Base-by-base conservation (phyloP, 352 stramenopile species). In the Phytophthora ohioensis region DNA sequence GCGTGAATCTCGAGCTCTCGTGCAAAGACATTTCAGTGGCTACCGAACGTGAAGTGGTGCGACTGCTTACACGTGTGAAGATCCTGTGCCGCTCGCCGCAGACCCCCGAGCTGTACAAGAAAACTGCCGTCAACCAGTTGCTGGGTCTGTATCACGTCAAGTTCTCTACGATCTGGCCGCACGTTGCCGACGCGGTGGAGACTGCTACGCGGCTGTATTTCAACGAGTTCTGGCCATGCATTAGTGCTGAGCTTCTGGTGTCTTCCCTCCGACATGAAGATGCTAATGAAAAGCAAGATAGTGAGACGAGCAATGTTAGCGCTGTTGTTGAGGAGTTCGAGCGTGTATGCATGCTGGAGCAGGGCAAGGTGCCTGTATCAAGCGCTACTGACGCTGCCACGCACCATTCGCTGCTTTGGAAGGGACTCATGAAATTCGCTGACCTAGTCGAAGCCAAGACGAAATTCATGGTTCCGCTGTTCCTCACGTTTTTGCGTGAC, bases 91-190 rank as follows among this genome's bases (percentile, higher is more conserved):
- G 87, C 5, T 93, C 88, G 3, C 57, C 78, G 31, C 85, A 96
- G 65, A 93, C 85, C 0, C 90, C 90, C n/a, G 51, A 67, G 0
- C 34, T 95, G 9, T 94, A 95, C 81, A 95, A 96, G 75, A 77
- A 85, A 32, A 60, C 94, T 30, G 87, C 89, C 3, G 71, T 91
- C 32, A 85, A 91, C 47, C 87, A 94, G 17, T 68, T 96, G 31
- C 77, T 95, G 38, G 90, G 90, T 54, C 67, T 96, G 17, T 95
- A 92, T 71, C 89, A 97, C 61, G 87, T 97, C 59, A 97, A 97
- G 66, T 95, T 96, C 57, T 84, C 90, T 7, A 93, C 86, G 4
- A 85, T 97, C 65, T 97, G 90, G 90, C 60, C 86, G 9, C 90
- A 97, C 43, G 73, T 97, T 27, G 73, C 87, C 0, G 84, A 93